These are phyloP conservation scores for Symmetrospora coprosmae DNA, from an alignment of 768 basidiomycete genomes.

Conservation along the genomic window DNA sequence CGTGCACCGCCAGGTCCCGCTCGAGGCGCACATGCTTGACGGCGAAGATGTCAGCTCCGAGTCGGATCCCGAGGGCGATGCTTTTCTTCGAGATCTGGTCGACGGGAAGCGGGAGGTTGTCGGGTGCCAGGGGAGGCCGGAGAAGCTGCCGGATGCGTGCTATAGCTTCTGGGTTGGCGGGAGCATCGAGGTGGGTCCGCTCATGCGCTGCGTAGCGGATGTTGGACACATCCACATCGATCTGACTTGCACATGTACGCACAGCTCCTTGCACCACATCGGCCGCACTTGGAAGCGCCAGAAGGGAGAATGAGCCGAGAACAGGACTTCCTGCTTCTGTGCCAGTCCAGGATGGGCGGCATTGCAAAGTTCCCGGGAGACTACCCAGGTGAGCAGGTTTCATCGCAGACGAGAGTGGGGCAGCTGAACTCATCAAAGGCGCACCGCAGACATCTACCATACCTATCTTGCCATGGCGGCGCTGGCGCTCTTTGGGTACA, in stretches of 20 bases:
- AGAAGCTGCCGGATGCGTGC: conserved; percentile 78
- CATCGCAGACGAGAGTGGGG: not conserved
- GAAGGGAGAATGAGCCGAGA: not conserved
- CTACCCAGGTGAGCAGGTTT: conserved; percentile 49
- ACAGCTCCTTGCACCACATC: too few relatives aligned
- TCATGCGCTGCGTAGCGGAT: not conserved
- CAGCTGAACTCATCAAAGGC: not conserved
- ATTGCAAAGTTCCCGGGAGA: conserved; percentile 71
- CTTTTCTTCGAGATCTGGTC: conserved; percentile 40
- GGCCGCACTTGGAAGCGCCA: too few relatives aligned
- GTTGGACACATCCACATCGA: not conserved
- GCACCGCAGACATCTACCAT: conserved; percentile 74
- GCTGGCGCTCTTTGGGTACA: conserved; percentile 49
- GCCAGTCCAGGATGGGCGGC: conserved; percentile 73
- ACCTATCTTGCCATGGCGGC: conserved; percentile 82
- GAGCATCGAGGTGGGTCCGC: conserved; percentile 50
- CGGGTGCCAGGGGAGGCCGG: conserved; percentile 77
- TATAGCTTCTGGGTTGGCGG: conserved; percentile 95
- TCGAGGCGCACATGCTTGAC: not conserved
- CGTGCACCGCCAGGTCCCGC: conserved; percentile 51
- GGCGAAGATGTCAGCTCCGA: not conserved
- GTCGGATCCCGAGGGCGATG: not conserved
- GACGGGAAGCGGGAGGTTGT: not conserved
- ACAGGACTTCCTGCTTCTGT: conserved; percentile 42
- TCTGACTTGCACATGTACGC: not conserved